Base-by-base conservation (phyloP, 176 grass and related monocot genomes). In the Carex parvula region DNA sequence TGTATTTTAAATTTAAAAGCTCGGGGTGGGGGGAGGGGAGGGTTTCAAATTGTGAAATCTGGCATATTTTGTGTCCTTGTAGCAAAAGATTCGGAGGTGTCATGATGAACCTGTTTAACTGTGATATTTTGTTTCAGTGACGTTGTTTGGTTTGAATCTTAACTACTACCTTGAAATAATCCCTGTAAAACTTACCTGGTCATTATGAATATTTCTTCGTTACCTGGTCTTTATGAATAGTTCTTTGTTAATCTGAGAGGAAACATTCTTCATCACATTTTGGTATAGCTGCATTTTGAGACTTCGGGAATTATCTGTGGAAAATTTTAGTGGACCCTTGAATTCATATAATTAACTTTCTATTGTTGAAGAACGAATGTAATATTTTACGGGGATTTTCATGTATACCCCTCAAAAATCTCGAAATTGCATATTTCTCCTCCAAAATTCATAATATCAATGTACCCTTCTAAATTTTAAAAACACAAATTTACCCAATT, bases 21-120 rank as follows among this genome's bases (percentile, higher is more conserved):
- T 6, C 0, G 37, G 4, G 37, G 4, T 4, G 37, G 0, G 3
- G 37, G 37, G 35, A n/a, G 37, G 37, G 0, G 3, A 5, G 3
- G 37, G 37, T 39, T 6, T 39, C 4, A 39, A 39, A 39, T 39
- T 54, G 72, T 54, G 13, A 76, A 76, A 29, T 24, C 48, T 29
- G 13, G 9, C 48, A 76, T 32, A 15, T 76, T 76, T 76, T 76
- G 46, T 29, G 11, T 39, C 37, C 37, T 6, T 35, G 33, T 6
- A 39, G 37, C 37, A 39, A 39, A 39, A 39, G 4, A 39, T 39
- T 6, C 4, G 5, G 10, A 26, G 80, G 16, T 33, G 18, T 82
- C 60, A 67, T 82, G 41, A 82, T 66, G 56, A 37, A 33, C 26
- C 9, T n/a, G 20, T 65, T 82, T 82, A 48, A 82, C 58, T 82